A percentile compares a stretch with the other conserved stretches of the same genome.
phyloP scores from a whole-genome alignment of 129 eudicot species.

The Flaveria robusta region DNA sequence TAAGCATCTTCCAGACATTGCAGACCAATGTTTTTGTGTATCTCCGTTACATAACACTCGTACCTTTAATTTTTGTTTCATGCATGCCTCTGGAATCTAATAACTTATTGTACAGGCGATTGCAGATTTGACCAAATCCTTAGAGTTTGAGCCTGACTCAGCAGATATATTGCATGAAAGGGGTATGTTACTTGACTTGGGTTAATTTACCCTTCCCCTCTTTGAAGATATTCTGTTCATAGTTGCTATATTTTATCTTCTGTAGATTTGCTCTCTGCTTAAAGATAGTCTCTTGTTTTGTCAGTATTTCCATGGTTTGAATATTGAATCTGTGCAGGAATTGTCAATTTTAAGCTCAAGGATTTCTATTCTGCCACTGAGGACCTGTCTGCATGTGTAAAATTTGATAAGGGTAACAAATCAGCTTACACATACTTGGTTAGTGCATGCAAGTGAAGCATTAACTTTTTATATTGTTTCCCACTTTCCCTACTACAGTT shows the following conservation, averaged over 20 bases:
- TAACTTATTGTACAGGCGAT: constrained; percentile 69
- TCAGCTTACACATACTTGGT: constrained; percentile 96
- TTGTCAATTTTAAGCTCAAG: constrained; percentile 89
- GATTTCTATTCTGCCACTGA: constrained; percentile 83
- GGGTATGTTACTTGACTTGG: constrained; percentile 47
- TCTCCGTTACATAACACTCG: not conserved
- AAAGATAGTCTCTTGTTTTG: constrained; percentile 12
- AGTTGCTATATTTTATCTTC: not conserved
- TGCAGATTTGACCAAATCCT: constrained; percentile 88
- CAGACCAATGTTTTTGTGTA: constrained; percentile 12
- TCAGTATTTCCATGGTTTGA: not conserved
- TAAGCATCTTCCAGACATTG: not conserved
- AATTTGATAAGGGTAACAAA: constrained; percentile 77
- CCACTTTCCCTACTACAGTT: not conserved
- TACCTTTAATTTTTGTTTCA: constrained; percentile 7
- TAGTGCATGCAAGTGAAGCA: constrained; percentile 36
- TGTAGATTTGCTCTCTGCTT: not conserved
- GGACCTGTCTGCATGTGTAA: constrained; percentile 87
- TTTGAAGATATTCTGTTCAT: constrained; percentile 2
- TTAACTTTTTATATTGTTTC: constrained; percentile 14
- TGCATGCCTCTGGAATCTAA: constrained; percentile 31
- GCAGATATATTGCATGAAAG: constrained; percentile 96
- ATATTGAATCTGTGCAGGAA: constrained; percentile 58
- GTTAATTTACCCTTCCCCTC: constrained; percentile 3
- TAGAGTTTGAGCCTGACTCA: constrained; percentile 87